Percentiles rank a stretch among this genome's conserved stretches.
Evolutionary conservation across 345 rosid species (phyloP).

Genomic region (Lenwebbia sp.): DNA sequence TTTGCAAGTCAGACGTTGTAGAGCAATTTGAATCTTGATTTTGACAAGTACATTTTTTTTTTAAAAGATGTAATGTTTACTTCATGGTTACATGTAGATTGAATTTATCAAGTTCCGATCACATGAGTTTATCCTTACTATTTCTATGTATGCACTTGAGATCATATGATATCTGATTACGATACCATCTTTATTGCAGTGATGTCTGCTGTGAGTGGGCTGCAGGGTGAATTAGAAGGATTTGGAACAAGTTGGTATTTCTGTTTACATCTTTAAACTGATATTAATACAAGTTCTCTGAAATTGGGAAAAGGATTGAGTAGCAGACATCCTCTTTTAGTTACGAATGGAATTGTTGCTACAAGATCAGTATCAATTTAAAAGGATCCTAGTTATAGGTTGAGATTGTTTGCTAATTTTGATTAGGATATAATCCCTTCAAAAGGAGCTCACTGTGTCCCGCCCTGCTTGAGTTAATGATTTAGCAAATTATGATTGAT

Average conservation of each 20-base stretch:
- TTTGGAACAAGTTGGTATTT: constrained; percentile 64
- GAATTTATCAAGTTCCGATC: neutral
- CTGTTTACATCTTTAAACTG: neutral
- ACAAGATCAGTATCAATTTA: neutral
- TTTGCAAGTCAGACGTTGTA: neutral
- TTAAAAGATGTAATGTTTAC: neutral
- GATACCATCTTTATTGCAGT: constrained; percentile 35
- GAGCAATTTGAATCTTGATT: neutral
- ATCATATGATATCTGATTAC: neutral
- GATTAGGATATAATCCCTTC: neutral
- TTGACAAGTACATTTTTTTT: neutral
- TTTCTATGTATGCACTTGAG: neutral
- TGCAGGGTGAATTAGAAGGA: constrained; percentile 63
- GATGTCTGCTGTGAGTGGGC: constrained; percentile 97
- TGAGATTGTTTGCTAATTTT: neutral
- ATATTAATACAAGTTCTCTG: neutral
- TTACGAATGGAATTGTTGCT: neutral
- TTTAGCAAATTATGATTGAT: neutral
- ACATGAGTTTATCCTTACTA: neutral
- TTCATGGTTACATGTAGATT: neutral
- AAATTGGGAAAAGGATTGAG: neutral
- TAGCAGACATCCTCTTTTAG: neutral
- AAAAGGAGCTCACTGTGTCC: neutral
- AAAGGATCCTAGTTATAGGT: neutral
- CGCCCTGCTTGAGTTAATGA: neutral